Evolutionary conservation across 148 eudicot genomes (phyloP).

Genomic region (Silene conica): DNA sequence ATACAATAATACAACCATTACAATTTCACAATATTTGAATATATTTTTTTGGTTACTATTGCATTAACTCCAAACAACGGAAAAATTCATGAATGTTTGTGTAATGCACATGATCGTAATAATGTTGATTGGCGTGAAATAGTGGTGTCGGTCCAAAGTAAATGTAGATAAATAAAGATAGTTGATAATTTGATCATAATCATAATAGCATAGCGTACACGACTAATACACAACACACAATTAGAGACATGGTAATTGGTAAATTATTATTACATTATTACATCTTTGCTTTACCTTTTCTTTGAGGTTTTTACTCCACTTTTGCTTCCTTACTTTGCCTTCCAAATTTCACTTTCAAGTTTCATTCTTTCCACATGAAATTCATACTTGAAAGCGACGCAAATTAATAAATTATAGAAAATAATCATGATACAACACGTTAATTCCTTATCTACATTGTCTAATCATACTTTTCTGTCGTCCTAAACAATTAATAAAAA

Average conservation of each 20-base stretch:
- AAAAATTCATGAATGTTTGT: no score
- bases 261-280: no score
- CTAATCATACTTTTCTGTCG: constrained; percentile 1
- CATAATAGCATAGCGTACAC: neutral
- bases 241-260: constrained; percentile 9
- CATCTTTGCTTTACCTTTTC: constrained; percentile 1
- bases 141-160: no score
- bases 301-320: neutral
- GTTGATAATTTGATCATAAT: neutral
- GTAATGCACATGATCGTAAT: no score
- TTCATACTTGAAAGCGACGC: constrained; percentile 7
- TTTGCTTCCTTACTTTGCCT: neutral
- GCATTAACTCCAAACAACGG: no score
- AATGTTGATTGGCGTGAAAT: no score
- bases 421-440: neutral
- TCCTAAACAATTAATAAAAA: no score
- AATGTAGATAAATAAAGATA: no score
- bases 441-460: neutral
- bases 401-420: neutral
- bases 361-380: neutral
- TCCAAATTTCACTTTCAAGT: no score
- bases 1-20: no score
- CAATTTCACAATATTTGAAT: no score
- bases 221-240: neutral
- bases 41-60: no score